A percentile compares a stretch with the other conserved stretches of the same genome.
Evolutionary conservation across 257 asterid genomes (phyloP).

Genomic region (Galeopsis tetrahit): DNA sequence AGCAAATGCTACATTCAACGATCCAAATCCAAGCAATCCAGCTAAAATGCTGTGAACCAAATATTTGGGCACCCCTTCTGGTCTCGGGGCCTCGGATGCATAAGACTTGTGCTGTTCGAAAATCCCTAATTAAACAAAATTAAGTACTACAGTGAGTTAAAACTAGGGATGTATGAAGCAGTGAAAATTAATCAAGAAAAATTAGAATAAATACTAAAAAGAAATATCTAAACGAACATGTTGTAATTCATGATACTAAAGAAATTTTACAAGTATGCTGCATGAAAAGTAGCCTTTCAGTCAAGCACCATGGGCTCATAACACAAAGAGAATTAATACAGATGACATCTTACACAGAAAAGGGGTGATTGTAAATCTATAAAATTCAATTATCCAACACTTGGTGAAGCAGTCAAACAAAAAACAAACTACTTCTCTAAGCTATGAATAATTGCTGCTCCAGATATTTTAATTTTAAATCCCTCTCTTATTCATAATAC

Average conservation of each 20-base stretch:
- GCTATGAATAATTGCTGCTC: background rate
- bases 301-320: constrained; percentile 9
- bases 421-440: background rate
- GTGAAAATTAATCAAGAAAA: background rate
- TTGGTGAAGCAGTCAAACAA: constrained; percentile 17
- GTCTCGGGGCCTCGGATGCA: constrained; percentile 29
- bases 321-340: background rate
- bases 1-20: constrained; percentile 62
- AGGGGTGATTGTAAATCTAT: background rate
- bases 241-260: constrained; percentile 10
- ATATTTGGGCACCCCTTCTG: constrained; percentile 27
- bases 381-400: background rate
- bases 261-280: background rate
- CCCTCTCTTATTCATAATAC: background rate
- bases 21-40: constrained; percentile 77
- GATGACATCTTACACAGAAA: background rate
- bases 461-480: background rate
- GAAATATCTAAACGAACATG: constrained; percentile 20
- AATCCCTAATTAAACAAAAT: constrained; percentile 46
- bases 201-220: background rate
- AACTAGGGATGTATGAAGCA: constrained; percentile 29
- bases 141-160: background rate
- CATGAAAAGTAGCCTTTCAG: background rate
- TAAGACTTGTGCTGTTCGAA: constrained; percentile 35
- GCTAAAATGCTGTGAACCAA: constrained; percentile 54